These are phyloP conservation scores for Trichoderma reesei DNA, from an alignment of 495 filamentous ascomycete species.

Conservation along the genomic window DNA sequence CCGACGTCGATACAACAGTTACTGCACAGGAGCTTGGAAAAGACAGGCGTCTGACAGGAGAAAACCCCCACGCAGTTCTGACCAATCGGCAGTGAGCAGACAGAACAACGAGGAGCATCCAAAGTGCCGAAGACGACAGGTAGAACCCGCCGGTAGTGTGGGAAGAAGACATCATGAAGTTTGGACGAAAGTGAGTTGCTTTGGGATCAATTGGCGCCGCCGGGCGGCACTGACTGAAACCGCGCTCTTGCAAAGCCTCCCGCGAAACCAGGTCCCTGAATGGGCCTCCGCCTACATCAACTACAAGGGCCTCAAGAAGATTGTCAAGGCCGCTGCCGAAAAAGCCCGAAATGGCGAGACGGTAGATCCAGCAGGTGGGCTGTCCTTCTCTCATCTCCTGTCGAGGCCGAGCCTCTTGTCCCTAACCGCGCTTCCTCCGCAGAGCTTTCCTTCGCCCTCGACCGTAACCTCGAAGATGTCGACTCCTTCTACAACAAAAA, in stretches of 20 bases:
- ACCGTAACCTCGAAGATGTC: conserved; percentile 93
- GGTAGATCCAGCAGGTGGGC: conserved; percentile 64
- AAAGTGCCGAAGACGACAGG: neutral
- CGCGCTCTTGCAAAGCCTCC: conserved; percentile 43
- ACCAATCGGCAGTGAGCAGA: neutral
- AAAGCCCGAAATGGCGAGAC: conserved; percentile 56
- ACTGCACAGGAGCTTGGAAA: neutral
- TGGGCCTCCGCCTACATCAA: conserved; percentile 91
- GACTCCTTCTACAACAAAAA: conserved; percentile 95
- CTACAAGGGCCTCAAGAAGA: conserved; percentile 91
- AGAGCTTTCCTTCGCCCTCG: conserved; percentile 93
- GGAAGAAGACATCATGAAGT: conserved; percentile 52
- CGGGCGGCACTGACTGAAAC: neutral
- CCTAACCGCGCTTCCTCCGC: conserved; percentile 22
- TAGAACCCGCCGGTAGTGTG: conserved; percentile 10
- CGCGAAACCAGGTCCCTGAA: conserved; percentile 92
- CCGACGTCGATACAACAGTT: too few relatives aligned
- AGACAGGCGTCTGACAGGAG: neutral
- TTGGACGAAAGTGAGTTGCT: conserved; percentile 53
- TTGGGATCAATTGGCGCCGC: neutral
- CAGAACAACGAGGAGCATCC: neutral
- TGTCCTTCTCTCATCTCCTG: conserved; percentile 13
- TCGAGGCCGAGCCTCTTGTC: conserved; percentile 5
- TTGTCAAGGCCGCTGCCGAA: conserved; percentile 68
- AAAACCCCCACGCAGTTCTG: conserved; percentile 1